phyloP scores from a whole-genome alignment of 768 basidiomycete genomes.

The Gyrodon lividus region DNA sequence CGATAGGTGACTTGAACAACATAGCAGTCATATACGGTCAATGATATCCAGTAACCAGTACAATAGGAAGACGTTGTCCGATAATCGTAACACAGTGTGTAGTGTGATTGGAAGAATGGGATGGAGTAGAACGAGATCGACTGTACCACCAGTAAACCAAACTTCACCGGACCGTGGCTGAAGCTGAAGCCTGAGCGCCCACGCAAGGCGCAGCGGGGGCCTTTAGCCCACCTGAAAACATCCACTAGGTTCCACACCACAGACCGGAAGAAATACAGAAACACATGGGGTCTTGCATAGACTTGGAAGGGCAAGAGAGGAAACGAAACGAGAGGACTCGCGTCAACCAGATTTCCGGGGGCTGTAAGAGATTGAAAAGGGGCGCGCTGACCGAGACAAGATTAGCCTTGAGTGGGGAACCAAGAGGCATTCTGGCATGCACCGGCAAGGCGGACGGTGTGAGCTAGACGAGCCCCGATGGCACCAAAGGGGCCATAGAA shows the following conservation, averaged over 20 bases:
- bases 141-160: background rate
- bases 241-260: background rate
- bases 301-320: conserved; percentile 2
- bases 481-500: conserved; percentile 27
- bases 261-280: background rate
- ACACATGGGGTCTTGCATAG: background rate
- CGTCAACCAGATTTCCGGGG: background rate
- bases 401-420: conserved; percentile 22
- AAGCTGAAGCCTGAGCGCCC: conserved; percentile 5
- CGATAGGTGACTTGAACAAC: background rate
- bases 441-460: conserved; percentile 17
- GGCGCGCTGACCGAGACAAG: background rate
- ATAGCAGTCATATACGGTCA: background rate
- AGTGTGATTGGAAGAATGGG: background rate
- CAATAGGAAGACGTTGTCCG: background rate
- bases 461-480: conserved; percentile 22
- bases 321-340: background rate
- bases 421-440: conserved; percentile 19
- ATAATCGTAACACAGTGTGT: background rate
- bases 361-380: background rate
- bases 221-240: background rate
- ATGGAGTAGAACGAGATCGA: background rate
- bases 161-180: background rate
- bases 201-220: background rate
- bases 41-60: background rate